Base-by-base conservation (phyloP, 257 asterid genomes). In the Gardenia jasminoides region DNA sequence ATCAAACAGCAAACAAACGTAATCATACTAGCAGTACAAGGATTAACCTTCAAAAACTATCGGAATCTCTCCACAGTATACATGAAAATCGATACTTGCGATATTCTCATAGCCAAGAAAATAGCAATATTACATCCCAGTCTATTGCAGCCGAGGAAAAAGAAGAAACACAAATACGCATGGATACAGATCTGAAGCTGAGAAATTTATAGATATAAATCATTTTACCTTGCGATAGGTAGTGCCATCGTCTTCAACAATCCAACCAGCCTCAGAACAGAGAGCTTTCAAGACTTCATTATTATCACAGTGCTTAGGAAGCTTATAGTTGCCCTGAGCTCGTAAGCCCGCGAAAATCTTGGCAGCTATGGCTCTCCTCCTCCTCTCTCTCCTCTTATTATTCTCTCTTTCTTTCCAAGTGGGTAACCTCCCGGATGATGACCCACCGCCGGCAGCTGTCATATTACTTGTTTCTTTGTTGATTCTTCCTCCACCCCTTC, bases 331-430 rank as follows among this genome's bases (percentile, higher is more conserved):
- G 0, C 97, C 98, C 85, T 90, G 96, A 76, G 93, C 89, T 30
- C 98, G 83, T 36, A 93, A 89, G 0, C 98, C 98, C 17, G 95
- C 7, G 81, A 84, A 93, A 28, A 93, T 90, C 90, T 93, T 93
- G 61, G 94, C 95, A 70, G 94, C 97, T 52, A 93, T 85, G 70
- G 97, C 97, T 70, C 98, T 83, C 75, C 98, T 72, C 62, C 92
- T 69, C 80, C 97, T 81, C 88, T 91, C 98, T 44, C 98, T 82
- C 41, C 95, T 81, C 89, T 86, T 89, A 84, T 93, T 93, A 85
- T 91, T 90, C 87, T 93, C 98, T 75, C 98, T 90, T 86, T 93
- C 98, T 82, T 89, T 89, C 96, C 97, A 93, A 17, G 97, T 84
- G 52, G 97, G 97, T 43, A 81, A 59, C 72, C 88, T 70, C 71